Conservation (phyloP, 805 yeast genomes). For the Kluyveromyces starmeri region DNA sequence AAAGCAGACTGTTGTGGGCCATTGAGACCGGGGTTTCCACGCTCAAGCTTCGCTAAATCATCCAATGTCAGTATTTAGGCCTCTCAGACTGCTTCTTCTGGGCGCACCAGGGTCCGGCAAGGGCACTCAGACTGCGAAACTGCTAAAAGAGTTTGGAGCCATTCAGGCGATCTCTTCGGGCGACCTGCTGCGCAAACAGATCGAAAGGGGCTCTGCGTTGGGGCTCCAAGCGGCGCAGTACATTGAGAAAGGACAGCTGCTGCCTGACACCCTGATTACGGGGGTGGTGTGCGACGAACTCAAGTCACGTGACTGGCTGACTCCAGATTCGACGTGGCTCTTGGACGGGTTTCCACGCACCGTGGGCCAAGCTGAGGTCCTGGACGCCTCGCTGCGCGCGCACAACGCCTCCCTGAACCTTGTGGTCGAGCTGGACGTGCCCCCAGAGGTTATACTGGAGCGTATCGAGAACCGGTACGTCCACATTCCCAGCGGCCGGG, state of each 20-base stretch:
- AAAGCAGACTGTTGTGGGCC: too few relatives aligned
- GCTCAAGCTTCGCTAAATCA: neutral
- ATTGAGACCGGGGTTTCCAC: neutral
- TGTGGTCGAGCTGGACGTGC: conserved; percentile 83
- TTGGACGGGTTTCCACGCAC: conserved; percentile 94
- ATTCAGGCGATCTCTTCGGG: conserved; percentile 71
- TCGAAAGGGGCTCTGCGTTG: conserved; percentile 41
- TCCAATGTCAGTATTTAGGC: conserved; percentile 16
- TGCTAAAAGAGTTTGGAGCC: conserved; percentile 44
- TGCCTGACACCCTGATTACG: conserved; percentile 69
- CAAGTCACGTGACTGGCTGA: conserved; percentile 15
- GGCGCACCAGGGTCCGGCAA: conserved; percentile 98
- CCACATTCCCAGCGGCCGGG: conserved; percentile 76
- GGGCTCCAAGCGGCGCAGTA: conserved; percentile 50
- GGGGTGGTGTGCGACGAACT: conserved; percentile 47
- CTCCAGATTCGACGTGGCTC: conserved; percentile 48
- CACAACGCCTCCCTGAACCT: conserved; percentile 45
- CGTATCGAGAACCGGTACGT: conserved; percentile 82
- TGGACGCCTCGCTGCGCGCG: conserved; percentile 37
- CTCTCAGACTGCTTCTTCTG: conserved; percentile 60
- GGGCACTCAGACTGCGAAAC: conserved; percentile 74
- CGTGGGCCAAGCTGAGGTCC: conserved; percentile 52
- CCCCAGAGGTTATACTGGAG: conserved; percentile 70
- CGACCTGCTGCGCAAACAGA: conserved; percentile 66
- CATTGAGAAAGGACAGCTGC: conserved; percentile 55